A percentile compares a stretch with the other conserved stretches of the same genome.
Evolutionary conservation across 2,329 filamentous ascomycete genomes (phyloP).

Genomic region (Metarhizium brunneum): DNA sequence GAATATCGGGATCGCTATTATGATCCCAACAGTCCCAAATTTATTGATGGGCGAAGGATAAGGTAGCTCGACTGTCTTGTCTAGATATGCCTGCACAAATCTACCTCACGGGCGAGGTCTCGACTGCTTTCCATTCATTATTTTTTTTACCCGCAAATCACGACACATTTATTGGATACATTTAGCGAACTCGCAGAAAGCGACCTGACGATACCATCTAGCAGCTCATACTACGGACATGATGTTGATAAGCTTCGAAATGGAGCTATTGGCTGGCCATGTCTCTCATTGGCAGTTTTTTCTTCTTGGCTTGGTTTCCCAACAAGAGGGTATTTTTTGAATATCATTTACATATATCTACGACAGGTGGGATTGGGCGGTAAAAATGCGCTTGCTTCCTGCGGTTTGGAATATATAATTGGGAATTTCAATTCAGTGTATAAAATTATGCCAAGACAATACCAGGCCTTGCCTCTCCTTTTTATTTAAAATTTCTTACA

Average conservation of each 20-base stretch:
- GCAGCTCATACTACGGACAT: background rate
- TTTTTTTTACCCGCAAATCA: background rate
- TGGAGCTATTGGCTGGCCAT: background rate
- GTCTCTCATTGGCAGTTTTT: no score
- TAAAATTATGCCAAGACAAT: no score
- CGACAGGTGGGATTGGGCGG: background rate
- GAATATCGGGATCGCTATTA: slow-evolving; percentile 39
- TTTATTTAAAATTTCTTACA: no score
- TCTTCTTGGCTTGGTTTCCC: no score
- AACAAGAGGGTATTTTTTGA: no score
- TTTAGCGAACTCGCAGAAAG: background rate
- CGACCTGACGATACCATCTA: background rate
- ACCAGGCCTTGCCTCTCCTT: no score
- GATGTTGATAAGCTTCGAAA: background rate
- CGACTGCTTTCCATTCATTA: background rate
- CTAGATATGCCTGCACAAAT: background rate
- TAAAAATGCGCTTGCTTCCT: background rate
- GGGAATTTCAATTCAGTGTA: no score
- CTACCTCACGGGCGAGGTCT: background rate
- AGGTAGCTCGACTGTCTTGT: slow-evolving; percentile 7
- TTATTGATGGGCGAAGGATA: slow-evolving; percentile 46
- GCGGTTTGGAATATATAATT: background rate
- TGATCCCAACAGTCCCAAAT: slow-evolving; percentile 40
- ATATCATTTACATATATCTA: no score
- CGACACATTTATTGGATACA: background rate